Evolutionary conservation across 1,284 basidiomycete species (phyloP), one percentile per base, ranked within the genome.

Genomic region (Butyriboletus appendiculatus): DNA sequence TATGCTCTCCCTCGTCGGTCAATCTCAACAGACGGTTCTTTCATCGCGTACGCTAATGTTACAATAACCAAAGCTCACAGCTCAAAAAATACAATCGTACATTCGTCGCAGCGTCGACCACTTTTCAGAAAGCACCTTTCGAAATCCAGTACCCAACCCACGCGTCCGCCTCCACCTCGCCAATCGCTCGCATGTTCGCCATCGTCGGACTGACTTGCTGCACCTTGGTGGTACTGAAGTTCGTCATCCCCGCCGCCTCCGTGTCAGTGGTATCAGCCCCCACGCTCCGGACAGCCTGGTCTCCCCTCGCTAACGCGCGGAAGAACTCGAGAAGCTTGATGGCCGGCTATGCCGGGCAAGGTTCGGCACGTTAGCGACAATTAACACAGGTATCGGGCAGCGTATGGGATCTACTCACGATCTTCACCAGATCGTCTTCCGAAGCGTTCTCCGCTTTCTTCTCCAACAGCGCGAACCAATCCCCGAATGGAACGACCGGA

Each of bases 301-400:
- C 67, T 2, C 52, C 55, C 0, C 28, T 51, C 2, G 60, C 42
- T 28, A 65, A 32, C 18, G 30, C 22, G 5, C 64, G 64, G 52
- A 69, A 61, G 38, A 60, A 70, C 20, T 61, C 61, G 22, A 71
- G 59, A 5, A 69, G 11, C 45, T 71, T 69, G 48, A 70, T 70
- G 0, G 53, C 69, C 11, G 69, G 67, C 67, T 69, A 7, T 11
- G n/a, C 30, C 11, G 6, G 11, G 2, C 14, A 18, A 11, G 16
- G 22, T 37, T 2, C 2, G 18, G 1, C 5, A 20, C 8, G 14
- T 47, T 12, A 49, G 30, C 10, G 14, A 30, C n/a, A 4, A 18
- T 22, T 16, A 16, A 10, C 7, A 33, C 12, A 14, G 30, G 2
- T 10, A 32, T 32, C 12, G 11, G 30, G 5, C 10, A 32, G 30